Evolutionary conservation across 164 flowering plant genomes (phyloP), one percentile per base, ranked within the genome.

Genomic region (Piper betle): DNA sequence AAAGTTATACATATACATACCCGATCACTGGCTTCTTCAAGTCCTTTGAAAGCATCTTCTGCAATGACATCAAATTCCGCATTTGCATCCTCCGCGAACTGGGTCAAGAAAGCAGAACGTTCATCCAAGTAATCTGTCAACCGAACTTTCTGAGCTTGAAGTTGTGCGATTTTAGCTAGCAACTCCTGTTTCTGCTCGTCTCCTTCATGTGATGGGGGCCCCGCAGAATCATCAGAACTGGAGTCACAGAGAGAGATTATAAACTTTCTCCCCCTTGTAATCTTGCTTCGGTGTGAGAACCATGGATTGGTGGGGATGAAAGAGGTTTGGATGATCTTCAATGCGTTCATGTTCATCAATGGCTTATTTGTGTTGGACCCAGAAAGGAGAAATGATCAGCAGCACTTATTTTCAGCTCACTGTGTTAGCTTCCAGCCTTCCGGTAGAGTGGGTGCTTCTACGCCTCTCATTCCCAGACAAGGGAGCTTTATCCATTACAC

Each of bases 51-150:
- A 2, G 94, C 91, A 53, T 79, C 75, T 68, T 89, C 94, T 19
- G 88, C 94, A 18, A 87, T 76, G 58, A 75, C 79, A 64, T 89
- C 88, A 25, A 93, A 78, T 74, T 87, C 96, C 17, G 82, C 76
- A 60, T 75, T 82, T 72, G 96, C 96, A 18, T 87, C 90, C 69
- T 93, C 94, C 1, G 83, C 91, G 55, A 86, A 87, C 70, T 87
- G 73, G 39, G 90, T 81, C 15, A 87, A 74, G 62, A 85, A 83
- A 52, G 71, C 83, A 2, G 94, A 80, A 9, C 81, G 68, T 62
- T 93, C 97, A 41, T 89, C 97, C 53, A 93, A 72, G 68, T 72
- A 89, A 55, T 80, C 88, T 0, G 94, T 82, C 55, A 93, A 85
- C 17, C 96, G 82, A 63, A 84, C 81, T 66, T 93, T 93, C 66